A percentile compares a stretch with the other conserved stretches of the same genome.
Conservation (phyloP, 768 basidiomycete species). For the Termitomyces sp. region DNA sequence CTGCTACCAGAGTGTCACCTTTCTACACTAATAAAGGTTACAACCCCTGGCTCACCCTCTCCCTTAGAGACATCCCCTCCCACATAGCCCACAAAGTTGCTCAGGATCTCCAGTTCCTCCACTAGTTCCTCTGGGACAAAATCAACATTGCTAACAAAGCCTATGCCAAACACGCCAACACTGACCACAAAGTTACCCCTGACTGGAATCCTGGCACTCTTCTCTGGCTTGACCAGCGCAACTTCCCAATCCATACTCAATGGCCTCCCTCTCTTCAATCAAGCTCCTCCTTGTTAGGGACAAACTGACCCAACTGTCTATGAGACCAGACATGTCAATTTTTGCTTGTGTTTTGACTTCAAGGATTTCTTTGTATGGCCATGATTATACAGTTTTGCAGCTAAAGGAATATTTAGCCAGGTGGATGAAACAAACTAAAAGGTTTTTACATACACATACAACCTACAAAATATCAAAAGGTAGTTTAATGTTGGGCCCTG, state of each 20-base stretch:
- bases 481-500: neutral
- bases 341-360: constrained; percentile 23
- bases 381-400: constrained; percentile 34
- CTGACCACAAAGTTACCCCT: too few species aligned
- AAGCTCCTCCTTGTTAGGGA: constrained; percentile 43
- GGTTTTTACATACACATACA: constrained; percentile 53
- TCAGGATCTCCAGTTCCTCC: too few species aligned
- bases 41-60: too few species aligned
- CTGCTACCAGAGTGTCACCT: too few species aligned
- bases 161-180: too few species aligned
- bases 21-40: too few species aligned
- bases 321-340: constrained; percentile 60
- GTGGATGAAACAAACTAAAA: neutral
- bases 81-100: too few species aligned
- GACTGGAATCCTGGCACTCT: too few species aligned
- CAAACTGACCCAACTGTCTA: constrained; percentile 76
- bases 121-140: too few species aligned
- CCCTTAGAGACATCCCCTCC: too few species aligned
- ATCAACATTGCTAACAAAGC: too few species aligned
- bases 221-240: too few species aligned
- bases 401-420: constrained; percentile 18
- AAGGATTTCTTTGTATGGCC: neutral
- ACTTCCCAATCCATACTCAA: neutral
- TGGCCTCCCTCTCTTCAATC: constrained; percentile 29
- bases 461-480: constrained; percentile 23